phyloP scores from a whole-genome alignment of 257 asterid genomes.

The Verbena officinalis region DNA sequence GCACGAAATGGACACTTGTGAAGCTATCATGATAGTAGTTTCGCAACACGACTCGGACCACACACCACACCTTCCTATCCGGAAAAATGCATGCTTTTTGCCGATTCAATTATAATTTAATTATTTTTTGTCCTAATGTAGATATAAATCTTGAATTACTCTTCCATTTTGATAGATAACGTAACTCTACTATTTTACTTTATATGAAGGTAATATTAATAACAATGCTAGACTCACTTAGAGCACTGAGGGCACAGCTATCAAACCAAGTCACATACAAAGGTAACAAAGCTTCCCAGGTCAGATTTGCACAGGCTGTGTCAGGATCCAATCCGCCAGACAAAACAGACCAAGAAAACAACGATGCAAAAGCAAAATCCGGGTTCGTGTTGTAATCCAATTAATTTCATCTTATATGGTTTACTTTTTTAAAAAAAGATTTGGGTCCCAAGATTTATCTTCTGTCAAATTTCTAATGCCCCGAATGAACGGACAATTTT shows the following conservation, averaged over 20 bases:
- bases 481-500: too few relatives aligned
- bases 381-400: background rate
- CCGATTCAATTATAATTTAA: background rate
- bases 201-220: background rate
- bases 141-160: background rate
- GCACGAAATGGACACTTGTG: conserved; percentile 2
- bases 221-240: background rate
- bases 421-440: too few relatives aligned
- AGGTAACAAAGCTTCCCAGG: background rate
- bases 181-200: background rate
- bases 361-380: background rate
- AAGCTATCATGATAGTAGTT: background rate
- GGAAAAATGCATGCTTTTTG: background rate
- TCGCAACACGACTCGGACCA: conserved; percentile 10
- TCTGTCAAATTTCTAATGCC: too few relatives aligned
- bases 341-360: conserved; percentile 4
- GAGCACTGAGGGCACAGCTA: conserved; percentile 4
- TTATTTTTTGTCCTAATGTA: background rate
- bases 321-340: conserved; percentile 1
- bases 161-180: background rate
- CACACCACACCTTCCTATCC: background rate
- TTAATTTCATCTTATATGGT: background rate
- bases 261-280: background rate
- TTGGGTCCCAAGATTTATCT: too few relatives aligned
- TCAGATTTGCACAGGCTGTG: background rate